Evolutionary conservation across 2,329 filamentous ascomycete genomes (phyloP).

Genomic region (Fusarium paranaense): DNA sequence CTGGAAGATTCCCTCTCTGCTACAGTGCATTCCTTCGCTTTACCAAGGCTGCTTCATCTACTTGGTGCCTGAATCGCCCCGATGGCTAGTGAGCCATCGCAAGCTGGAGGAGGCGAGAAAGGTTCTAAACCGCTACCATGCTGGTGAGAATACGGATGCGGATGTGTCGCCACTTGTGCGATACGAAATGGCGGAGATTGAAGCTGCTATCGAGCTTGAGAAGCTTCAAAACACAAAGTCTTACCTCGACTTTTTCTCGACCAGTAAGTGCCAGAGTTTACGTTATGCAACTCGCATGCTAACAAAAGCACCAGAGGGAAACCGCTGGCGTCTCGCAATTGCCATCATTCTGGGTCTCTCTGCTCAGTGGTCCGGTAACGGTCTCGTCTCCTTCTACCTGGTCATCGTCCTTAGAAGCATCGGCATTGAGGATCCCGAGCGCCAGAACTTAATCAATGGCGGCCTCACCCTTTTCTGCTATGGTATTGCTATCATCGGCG

Average conservation of each 20-base stretch:
- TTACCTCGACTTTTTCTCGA: not conserved
- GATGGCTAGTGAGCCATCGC: slow-evolving; percentile 11
- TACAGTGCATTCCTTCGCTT: not conserved
- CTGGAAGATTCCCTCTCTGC: slow-evolving; percentile 8
- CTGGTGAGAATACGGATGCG: not conserved
- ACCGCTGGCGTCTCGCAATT: not conserved
- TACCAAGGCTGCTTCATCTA: not conserved
- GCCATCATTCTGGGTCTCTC: not conserved
- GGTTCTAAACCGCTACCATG: slow-evolving; percentile 8
- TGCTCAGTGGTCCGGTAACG: slow-evolving; percentile 7
- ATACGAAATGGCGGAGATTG: slow-evolving; percentile 15
- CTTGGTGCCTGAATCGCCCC: slow-evolving; percentile 11
- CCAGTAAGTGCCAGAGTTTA: not conserved
- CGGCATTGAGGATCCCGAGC: not conserved
- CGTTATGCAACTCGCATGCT: no score
- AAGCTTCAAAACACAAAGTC: not conserved
- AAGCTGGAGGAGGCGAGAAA: not conserved
- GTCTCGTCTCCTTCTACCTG: slow-evolving; percentile 7
- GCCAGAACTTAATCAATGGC: slow-evolving; percentile 9
- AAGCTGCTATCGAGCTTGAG: slow-evolving; percentile 8
- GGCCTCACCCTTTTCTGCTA: not conserved
- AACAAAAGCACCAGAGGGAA: not conserved
- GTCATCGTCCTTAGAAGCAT: not conserved
- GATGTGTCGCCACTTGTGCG: slow-evolving; percentile 1
- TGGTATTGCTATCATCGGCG: not conserved